Percentiles rank a stretch among this genome's conserved stretches.
Evolutionary conservation across 2,329 filamentous ascomycete genomes (phyloP).

Genomic region (Sporothrix humicola): DNA sequence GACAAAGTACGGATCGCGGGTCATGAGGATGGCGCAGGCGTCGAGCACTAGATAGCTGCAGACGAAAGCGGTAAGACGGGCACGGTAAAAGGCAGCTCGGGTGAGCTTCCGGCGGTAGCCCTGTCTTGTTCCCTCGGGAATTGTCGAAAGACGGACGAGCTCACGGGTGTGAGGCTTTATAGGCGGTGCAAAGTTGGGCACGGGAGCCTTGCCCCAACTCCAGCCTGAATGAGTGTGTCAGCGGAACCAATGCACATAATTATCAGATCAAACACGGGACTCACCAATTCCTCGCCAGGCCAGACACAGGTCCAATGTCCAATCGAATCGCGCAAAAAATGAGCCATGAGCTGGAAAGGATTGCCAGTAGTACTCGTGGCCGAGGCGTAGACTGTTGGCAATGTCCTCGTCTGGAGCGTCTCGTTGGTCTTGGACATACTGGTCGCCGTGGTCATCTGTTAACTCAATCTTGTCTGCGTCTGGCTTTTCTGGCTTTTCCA

Average conservation of each 20-base stretch:
- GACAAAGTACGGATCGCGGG: conserved; percentile 79
- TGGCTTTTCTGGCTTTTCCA: background rate
- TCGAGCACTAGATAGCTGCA: conserved; percentile 72
- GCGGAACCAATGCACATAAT: background rate
- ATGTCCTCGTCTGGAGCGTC: conserved; percentile 41
- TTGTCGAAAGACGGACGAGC: conserved; percentile 49
- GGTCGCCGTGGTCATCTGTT: too few relatives aligned
- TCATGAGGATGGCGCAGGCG: conserved; percentile 68
- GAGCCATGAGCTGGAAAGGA: conserved; percentile 58
- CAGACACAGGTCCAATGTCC: conserved; percentile 61
- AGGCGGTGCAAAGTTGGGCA: conserved; percentile 54
- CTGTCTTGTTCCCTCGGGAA: conserved; percentile 50
- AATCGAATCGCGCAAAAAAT: conserved; percentile 58
- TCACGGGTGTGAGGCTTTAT: conserved; percentile 49
- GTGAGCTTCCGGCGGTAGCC: conserved; percentile 55
- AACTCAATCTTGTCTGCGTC: background rate
- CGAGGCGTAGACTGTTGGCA: conserved; percentile 41
- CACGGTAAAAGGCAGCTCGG: conserved; percentile 52
- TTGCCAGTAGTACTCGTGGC: conserved; percentile 64
- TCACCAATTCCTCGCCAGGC: conserved; percentile 62
- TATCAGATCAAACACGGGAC: background rate
- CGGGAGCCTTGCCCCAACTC: conserved; percentile 59
- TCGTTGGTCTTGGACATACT: too few relatives aligned
- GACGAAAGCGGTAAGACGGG: conserved; percentile 54
- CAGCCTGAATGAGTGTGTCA: conserved; percentile 53